phyloP scores from a whole-genome alignment of 805 yeast genomes.

The Schwanniomyces pseudopolymorphus region DNA sequence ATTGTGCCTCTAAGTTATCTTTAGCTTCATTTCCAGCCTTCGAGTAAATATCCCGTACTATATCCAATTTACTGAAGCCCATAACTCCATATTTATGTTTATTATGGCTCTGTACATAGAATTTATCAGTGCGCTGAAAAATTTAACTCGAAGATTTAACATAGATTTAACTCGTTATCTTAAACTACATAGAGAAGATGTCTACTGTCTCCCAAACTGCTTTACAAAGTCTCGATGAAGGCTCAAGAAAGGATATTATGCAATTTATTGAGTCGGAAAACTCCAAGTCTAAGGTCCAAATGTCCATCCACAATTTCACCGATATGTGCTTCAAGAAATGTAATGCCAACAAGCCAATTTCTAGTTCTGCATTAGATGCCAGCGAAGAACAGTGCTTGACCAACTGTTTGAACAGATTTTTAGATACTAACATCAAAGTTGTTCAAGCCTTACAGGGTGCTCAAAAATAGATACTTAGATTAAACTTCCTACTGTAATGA shows the following conservation, averaged over 20 bases:
- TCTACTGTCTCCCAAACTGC: constrained; percentile 35
- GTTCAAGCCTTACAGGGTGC: constrained; percentile 54
- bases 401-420: constrained; percentile 81
- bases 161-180: neutral
- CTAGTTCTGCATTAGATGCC: constrained; percentile 48
- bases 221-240: constrained; percentile 53
- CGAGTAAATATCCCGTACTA: constrained; percentile 3
- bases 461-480: constrained; percentile 15
- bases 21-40: constrained; percentile 6
- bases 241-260: constrained; percentile 70
- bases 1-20: constrained; percentile 2
- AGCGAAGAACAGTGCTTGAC: constrained; percentile 71
- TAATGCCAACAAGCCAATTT: constrained; percentile 46
- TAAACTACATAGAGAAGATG: constrained; percentile 17
- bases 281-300: constrained; percentile 83
- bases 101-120: neutral
- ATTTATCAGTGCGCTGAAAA: constrained; percentile 2
- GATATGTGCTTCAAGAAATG: constrained; percentile 91
- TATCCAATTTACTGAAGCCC: constrained; percentile 5
- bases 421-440: constrained; percentile 84
- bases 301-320: constrained; percentile 83
- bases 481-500: constrained; percentile 1
- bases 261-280: constrained; percentile 79
- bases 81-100: neutral
- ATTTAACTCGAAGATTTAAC: neutral